Evolutionary conservation across 2,329 filamentous ascomycete species (phyloP).

Genomic region (Aspergillus caelatus): DNA sequence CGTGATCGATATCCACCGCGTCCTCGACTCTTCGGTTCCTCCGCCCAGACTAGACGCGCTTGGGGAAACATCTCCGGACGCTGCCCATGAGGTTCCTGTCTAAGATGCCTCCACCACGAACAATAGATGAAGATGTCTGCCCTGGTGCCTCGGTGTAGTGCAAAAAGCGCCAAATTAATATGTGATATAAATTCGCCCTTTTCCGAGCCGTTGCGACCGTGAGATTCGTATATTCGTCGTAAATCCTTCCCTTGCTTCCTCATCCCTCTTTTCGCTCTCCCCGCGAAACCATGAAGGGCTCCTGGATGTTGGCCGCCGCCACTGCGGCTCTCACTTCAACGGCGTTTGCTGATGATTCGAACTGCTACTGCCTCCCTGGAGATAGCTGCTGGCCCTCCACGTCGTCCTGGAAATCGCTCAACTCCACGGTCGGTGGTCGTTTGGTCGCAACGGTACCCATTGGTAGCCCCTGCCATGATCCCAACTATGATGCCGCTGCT

Average conservation of each 20-base stretch:
- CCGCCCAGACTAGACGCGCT: slow-evolving; percentile 13
- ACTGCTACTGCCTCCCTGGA: slow-evolving; percentile 34
- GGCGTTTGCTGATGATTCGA: not conserved
- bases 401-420: slow-evolving; percentile 37
- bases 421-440: slow-evolving; percentile 40
- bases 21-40: not conserved
- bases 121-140: not conserved
- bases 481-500: slow-evolving; percentile 25
- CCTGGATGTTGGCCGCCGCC: slow-evolving; percentile 19
- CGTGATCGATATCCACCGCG: not conserved
- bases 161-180: not conserved
- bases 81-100: not conserved
- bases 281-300: slow-evolving; percentile 28
- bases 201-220: not conserved
- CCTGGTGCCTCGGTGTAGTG: not conserved
- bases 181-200: not conserved
- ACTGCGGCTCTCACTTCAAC: slow-evolving; percentile 3
- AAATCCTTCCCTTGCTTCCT: not conserved
- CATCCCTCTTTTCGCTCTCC: slow-evolving; percentile 3
- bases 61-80: slow-evolving; percentile 29
- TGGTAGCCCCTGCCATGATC: slow-evolving; percentile 40
- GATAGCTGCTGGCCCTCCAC: slow-evolving; percentile 43
- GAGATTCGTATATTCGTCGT: not conserved
- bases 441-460: slow-evolving; percentile 44
- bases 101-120: not conserved